Conservation (phyloP, 2,329 filamentous ascomycete genomes). For the Hypoxylon rubiginosum region DNA sequence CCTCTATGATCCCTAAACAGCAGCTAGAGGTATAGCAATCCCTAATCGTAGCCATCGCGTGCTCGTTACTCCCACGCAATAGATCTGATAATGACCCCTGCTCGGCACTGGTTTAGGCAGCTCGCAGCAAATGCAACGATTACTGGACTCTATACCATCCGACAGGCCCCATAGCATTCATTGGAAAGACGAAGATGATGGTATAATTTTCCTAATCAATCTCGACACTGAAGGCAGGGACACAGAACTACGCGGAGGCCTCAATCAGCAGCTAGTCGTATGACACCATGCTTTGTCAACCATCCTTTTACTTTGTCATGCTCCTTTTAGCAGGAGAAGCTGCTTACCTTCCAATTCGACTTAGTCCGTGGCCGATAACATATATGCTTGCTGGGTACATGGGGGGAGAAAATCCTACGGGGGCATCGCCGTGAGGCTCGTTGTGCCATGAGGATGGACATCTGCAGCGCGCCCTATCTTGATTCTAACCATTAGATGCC, state of each 20-base stretch:
- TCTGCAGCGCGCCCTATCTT: conserved; percentile 2
- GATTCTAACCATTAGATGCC: conserved; percentile 2
- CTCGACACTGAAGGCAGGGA: background rate
- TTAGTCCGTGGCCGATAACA: conserved; percentile 4
- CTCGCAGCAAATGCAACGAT: conserved; percentile 7
- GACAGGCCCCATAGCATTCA: conserved; percentile 7
- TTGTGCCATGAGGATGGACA: background rate
- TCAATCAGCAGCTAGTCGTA: conserved; percentile 11
- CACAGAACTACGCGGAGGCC: background rate
- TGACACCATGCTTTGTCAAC: conserved; percentile 12
- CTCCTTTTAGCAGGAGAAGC: conserved; percentile 19
- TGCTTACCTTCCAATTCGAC: conserved; percentile 25
- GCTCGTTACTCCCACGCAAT: conserved; percentile 3
- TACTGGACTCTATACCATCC: background rate
- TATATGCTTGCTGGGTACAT: background rate
- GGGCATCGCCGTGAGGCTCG: conserved; percentile 19
- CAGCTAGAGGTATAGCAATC: conserved; percentile 8
- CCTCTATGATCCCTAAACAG: background rate
- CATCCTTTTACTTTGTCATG: conserved; percentile 2
- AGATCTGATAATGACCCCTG: conserved; percentile 25
- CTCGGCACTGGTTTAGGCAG: conserved; percentile 30
- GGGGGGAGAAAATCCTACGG: conserved; percentile 17
- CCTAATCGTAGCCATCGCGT: conserved; percentile 9
- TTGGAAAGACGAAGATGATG: background rate
- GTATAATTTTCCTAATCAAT: conserved; percentile 1